These are phyloP conservation scores for Sphenostylis stenocarpa DNA, from an alignment of 306 rosid genomes.

Conservation along the genomic window DNA sequence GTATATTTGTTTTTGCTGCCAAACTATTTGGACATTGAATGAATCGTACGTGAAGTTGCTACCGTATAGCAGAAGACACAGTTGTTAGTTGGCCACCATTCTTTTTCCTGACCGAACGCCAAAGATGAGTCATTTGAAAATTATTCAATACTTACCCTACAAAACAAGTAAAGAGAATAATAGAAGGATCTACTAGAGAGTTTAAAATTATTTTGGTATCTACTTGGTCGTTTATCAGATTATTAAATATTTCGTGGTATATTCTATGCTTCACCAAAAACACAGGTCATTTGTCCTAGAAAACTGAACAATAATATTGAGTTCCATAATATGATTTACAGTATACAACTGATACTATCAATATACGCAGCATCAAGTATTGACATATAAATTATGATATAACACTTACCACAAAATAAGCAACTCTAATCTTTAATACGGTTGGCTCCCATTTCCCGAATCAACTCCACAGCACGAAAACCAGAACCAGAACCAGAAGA, in stretches of 20 bases:
- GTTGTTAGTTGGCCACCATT: not conserved
- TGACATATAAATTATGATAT: not conserved
- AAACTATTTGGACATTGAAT: conserved; percentile 21
- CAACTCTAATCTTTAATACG: not conserved
- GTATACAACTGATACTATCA: not conserved
- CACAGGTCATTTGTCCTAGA: conserved; percentile 17
- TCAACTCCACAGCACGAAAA: not conserved
- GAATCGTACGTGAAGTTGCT: not conserved
- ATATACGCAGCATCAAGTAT: conserved; percentile 16
- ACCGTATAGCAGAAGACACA: not conserved
- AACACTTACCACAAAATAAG: not conserved
- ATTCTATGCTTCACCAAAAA: conserved; percentile 30
- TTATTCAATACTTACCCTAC: not conserved
- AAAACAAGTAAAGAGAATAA: not conserved
- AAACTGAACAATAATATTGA: conserved; percentile 16
- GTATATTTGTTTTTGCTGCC: not conserved
- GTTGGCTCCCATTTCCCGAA: not conserved
- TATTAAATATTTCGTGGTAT: conserved; percentile 7
- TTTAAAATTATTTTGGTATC: not conserved
- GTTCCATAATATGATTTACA: not conserved
- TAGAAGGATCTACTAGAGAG: too few relatives aligned
- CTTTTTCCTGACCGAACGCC: not conserved
- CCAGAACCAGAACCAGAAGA: not conserved
- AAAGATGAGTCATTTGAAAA: not conserved
- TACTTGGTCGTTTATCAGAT: not conserved